Evolutionary conservation across 768 basidiomycete species (phyloP), one percentile per base, ranked within the genome.

Genomic region (Gymnopilus junonius): DNA sequence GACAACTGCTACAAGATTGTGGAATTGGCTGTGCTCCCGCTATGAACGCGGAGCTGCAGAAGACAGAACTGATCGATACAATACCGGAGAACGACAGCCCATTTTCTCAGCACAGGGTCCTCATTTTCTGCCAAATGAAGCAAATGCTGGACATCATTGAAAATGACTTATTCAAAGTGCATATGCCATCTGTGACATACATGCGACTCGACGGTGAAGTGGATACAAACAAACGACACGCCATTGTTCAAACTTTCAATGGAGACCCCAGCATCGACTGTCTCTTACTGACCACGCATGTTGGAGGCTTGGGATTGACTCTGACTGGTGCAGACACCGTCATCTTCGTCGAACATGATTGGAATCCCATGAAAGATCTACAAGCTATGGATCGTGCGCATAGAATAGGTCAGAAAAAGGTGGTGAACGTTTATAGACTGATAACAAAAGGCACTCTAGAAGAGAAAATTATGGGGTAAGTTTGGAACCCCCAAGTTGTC

Each of bases 321-420:
- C 79, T 99, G 66, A 99, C 97, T 0, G 97, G 97, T 21, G 97
- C 97, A 7, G 97, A 99, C 74, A 99, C 97, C 0, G 97, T 99
- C 61, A 97, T 99, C 66, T 99, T 99, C 70, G 94, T 99, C 56
- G 97, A 99, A 74, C 97, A 99, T 70, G 97, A 99, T 74, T 99
- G 97, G 97, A 99, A 99, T 74, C 97, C 97, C 7, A 97, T 97
- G 95, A 99, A 99, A 75, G 97, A 99, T 79, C 79, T 99, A 6
- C 97, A 99, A 73, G 97, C 97, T 8, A 99, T 99, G 97, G 97
- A 99, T 73, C 87, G 97, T 61, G 97, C 97, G 1, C 97, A 99
- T 77, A 90, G 97, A 58, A 90, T 99, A 37, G 97, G 97, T 6
- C 97, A 99, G 79, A 99, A 97, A 82, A 95, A 95, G 76, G 97